Evolutionary conservation across 768 basidiomycete genomes (phyloP).

Genomic region (Serpula lacrymans): DNA sequence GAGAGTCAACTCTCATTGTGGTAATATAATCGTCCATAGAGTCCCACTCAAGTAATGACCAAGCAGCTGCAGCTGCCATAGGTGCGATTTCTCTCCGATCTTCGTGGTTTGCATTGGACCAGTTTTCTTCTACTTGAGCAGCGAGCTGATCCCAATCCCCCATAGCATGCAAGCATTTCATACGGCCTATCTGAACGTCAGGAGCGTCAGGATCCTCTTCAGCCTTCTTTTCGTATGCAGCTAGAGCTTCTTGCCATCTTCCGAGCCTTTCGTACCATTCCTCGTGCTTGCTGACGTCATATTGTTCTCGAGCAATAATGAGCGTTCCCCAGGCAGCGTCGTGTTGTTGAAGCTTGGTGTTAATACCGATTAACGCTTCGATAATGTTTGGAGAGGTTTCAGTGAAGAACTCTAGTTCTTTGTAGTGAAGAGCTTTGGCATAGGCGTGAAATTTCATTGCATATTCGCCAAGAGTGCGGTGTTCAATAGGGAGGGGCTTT

Average conservation of each 20-base stretch:
- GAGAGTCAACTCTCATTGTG: slow-evolving; percentile 89
- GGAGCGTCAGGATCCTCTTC: slow-evolving; percentile 71
- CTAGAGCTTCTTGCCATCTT: slow-evolving; percentile 91
- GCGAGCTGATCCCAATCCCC: slow-evolving; percentile 97
- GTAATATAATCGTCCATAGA: slow-evolving; percentile 96
- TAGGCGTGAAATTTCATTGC: slow-evolving; percentile 92
- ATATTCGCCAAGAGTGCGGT: slow-evolving; percentile 89
- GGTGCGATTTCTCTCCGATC: slow-evolving; percentile 91
- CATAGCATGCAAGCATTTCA: slow-evolving; percentile 95
- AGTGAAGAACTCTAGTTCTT: slow-evolving; percentile 94
- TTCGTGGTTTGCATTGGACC: slow-evolving; percentile 79
- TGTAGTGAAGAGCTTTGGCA: slow-evolving; percentile 97
- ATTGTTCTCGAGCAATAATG: slow-evolving; percentile 83
- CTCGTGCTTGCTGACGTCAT: slow-evolving; percentile 89
- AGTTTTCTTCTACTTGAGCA: slow-evolving; percentile 80
- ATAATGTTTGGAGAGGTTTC: slow-evolving; percentile 90
- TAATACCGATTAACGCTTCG: slow-evolving; percentile 93
- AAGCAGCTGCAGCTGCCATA: slow-evolving; percentile 94
- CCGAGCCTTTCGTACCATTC: slow-evolving; percentile 98
- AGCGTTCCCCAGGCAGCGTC: slow-evolving; percentile 98
- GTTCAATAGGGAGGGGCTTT: slow-evolving; percentile 90
- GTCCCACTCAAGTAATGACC: slow-evolving; percentile 97
- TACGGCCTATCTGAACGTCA: slow-evolving; percentile 81
- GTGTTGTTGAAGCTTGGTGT: slow-evolving; percentile 93
- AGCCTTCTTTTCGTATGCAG: slow-evolving; percentile 77